phyloP scores from a whole-genome alignment of 2,329 filamentous ascomycete species.

The Xylariaceae sp. region DNA sequence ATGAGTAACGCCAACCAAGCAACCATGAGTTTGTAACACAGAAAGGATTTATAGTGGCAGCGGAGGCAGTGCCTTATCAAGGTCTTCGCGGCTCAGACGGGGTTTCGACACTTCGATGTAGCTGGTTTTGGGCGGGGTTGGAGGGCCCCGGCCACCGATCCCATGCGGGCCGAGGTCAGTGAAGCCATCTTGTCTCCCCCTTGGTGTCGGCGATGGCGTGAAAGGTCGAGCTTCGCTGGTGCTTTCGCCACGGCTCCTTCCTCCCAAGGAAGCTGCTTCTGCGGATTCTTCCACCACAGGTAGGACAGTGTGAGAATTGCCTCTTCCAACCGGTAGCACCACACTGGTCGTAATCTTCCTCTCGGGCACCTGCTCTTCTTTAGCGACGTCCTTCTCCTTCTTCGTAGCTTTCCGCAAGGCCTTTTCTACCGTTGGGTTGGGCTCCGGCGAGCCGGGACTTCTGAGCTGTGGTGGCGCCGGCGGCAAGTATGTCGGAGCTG shows the following conservation, averaged over 20 bases:
- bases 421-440: constrained; percentile 28
- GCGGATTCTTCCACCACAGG: constrained; percentile 89
- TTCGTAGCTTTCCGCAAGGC: constrained; percentile 26
- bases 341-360: constrained; percentile 27
- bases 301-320: constrained; percentile 41
- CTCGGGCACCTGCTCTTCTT: constrained; percentile 29
- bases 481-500: constrained; percentile 28
- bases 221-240: constrained; percentile 28
- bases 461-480: constrained; percentile 30
- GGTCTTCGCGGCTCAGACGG: constrained; percentile 48
- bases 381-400: constrained; percentile 27
- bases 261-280: constrained; percentile 64
- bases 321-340: constrained; percentile 21
- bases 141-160: constrained; percentile 34
- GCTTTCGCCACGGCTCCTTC: constrained; percentile 48
- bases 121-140: constrained; percentile 43
- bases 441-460: constrained; percentile 27
- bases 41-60: constrained; percentile 36
- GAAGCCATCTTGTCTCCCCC: constrained; percentile 32
- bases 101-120: constrained; percentile 34
- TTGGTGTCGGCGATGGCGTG: constrained; percentile 32
- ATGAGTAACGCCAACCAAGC: neutral
- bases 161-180: constrained; percentile 30
- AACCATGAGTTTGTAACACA: neutral
- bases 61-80: constrained; percentile 56